Evolutionary conservation across 2,329 filamentous ascomycete genomes (phyloP).

Genomic region (Monilinia polystroma): DNA sequence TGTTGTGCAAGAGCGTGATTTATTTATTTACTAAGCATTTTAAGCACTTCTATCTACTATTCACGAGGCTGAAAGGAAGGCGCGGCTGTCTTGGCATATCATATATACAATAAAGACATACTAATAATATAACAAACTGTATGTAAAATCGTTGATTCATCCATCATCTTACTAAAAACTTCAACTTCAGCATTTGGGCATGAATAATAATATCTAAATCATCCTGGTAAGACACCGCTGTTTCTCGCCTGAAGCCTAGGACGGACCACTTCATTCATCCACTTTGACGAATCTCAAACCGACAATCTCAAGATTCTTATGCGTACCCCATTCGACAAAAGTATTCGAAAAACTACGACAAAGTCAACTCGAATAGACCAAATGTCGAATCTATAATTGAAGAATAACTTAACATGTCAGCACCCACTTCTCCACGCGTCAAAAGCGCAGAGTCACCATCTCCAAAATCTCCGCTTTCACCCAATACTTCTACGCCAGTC

Average conservation of each 20-base stretch:
- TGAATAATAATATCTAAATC: slow-evolving; percentile 16
- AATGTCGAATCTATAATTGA: not conserved
- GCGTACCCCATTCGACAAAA: slow-evolving; percentile 7
- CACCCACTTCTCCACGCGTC: slow-evolving; percentile 18
- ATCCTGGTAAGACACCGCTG: slow-evolving; percentile 20
- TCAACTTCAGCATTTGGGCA: slow-evolving; percentile 1
- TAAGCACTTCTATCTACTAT: not conserved
- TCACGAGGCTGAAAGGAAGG: slow-evolving; percentile 15
- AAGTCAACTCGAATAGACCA: not conserved
- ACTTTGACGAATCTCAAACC: slow-evolving; percentile 20
- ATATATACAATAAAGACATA: slow-evolving; percentile 6
- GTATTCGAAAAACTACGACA: slow-evolving; percentile 9
- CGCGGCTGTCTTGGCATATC: slow-evolving; percentile 12
- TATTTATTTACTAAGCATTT: not conserved
- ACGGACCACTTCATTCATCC: slow-evolving; percentile 19
- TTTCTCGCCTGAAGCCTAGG: slow-evolving; percentile 23
- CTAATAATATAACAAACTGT: slow-evolving; percentile 4
- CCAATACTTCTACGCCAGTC: slow-evolving; percentile 27
- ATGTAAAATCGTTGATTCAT: not conserved
- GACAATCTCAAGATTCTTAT: slow-evolving; percentile 15
- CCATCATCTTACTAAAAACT: not conserved
- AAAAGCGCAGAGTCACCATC: slow-evolving; percentile 23
- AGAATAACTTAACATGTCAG: slow-evolving; percentile 19
- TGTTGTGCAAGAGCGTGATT: not conserved
- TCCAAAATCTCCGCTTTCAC: slow-evolving; percentile 31